phyloP scores from a whole-genome alignment of 208 protist species.

The Leishmania mexicana region DNA sequence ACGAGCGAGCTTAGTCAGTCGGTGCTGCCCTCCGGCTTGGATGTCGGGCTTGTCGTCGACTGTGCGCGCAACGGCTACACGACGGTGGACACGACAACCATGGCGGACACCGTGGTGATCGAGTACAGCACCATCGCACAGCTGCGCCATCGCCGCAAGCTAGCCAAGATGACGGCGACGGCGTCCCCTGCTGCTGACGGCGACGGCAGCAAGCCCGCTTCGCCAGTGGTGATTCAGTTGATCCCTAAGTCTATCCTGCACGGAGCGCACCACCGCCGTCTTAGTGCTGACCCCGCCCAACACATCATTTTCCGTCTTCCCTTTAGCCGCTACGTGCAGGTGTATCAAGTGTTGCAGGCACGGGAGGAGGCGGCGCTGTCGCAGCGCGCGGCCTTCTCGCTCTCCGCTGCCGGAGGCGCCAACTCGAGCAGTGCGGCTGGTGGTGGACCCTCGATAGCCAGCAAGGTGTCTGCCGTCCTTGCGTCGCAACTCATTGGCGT shows the following conservation, averaged over 20 bases:
- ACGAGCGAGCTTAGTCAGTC: slow-evolving; percentile 71
- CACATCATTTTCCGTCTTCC: slow-evolving; percentile 73
- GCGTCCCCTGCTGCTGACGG: not conserved
- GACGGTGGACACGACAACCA: slow-evolving; percentile 41
- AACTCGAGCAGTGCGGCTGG: not conserved
- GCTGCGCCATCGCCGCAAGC: slow-evolving; percentile 60
- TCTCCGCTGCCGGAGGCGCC: not conserved
- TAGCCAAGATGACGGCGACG: slow-evolving; percentile 35
- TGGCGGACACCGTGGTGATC: slow-evolving; percentile 49
- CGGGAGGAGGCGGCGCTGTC: slow-evolving; percentile 51
- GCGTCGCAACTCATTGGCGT: slow-evolving; percentile 52
- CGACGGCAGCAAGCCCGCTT: not conserved
- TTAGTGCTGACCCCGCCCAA: slow-evolving; percentile 63
- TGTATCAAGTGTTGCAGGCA: slow-evolving; percentile 79
- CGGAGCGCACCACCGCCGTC: slow-evolving; percentile 68
- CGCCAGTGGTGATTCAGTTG: slow-evolving; percentile 76
- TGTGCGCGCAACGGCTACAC: slow-evolving; percentile 64
- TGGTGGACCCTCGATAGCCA: slow-evolving; percentile 4
- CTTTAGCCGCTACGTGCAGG: slow-evolving; percentile 63
- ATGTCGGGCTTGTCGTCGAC: slow-evolving; percentile 80
- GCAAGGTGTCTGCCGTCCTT: slow-evolving; percentile 30
- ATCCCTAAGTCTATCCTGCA: slow-evolving; percentile 84
- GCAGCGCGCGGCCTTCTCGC: slow-evolving; percentile 13
- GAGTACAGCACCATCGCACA: slow-evolving; percentile 60
- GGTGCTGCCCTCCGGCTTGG: slow-evolving; percentile 56